Evolutionary conservation across 1,284 basidiomycete species (phyloP).

Genomic region (Moniliophthora roreri): DNA sequence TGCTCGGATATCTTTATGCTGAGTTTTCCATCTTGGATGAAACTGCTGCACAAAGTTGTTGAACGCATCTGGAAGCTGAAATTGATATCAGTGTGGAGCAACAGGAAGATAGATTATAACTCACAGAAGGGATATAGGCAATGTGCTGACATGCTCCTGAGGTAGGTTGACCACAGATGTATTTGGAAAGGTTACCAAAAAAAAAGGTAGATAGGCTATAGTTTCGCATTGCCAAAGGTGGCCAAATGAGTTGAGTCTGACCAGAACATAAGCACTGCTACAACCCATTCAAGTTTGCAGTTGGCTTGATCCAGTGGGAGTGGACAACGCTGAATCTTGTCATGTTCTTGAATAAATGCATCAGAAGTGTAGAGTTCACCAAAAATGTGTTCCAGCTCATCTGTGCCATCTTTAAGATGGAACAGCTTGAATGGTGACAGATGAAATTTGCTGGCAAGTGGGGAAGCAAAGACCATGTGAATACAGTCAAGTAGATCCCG

Average conservation of each 20-base stretch:
- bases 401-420: neutral
- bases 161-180: conserved; percentile 22
- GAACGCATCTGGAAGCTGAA: conserved; percentile 10
- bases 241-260: conserved; percentile 38
- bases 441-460: conserved; percentile 25
- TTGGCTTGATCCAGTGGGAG: neutral
- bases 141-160: conserved; percentile 30
- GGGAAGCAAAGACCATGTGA: conserved; percentile 23
- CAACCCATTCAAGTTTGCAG: conserved; percentile 20
- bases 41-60: conserved; percentile 6
- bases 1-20: conserved; percentile 11
- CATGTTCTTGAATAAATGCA: conserved; percentile 7
- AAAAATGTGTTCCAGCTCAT: neutral
- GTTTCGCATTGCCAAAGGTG: conserved; percentile 29
- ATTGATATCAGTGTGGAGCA: neutral
- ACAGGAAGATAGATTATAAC: neutral
- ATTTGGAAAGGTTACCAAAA: conserved; percentile 38
- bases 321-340: neutral
- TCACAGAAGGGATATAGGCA: conserved; percentile 31
- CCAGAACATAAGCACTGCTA: conserved; percentile 32
- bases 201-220: conserved; percentile 39
- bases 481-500: conserved; percentile 26
- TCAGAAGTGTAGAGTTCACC: neutral
- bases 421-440: conserved; percentile 29
- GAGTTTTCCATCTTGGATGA: conserved; percentile 2